phyloP scores from a whole-genome alignment of 306 rosid genomes.

The Cercis canadensis region DNA sequence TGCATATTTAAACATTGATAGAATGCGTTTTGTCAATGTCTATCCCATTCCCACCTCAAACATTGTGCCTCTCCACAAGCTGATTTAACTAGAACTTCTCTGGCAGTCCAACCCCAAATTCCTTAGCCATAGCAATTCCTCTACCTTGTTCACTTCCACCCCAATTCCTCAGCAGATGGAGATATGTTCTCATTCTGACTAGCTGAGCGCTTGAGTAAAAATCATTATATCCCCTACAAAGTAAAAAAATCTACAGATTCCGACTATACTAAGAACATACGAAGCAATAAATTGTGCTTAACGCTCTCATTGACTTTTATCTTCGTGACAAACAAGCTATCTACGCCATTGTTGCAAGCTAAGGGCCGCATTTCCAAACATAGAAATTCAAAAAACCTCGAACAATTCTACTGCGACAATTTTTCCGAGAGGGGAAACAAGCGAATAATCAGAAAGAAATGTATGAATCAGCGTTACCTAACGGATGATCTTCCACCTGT shows the following conservation, averaged over 20 bases:
- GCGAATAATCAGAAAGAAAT: neutral
- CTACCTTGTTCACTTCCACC: too few species aligned
- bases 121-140: too few species aligned
- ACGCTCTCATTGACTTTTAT: too few species aligned
- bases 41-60: too few species aligned
- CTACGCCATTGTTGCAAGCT: too few species aligned
- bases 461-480: constrained; percentile 51
- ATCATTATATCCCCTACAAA: neutral
- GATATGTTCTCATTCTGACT: neutral
- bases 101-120: too few species aligned
- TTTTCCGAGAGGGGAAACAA: neutral
- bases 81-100: neutral
- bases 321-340: neutral
- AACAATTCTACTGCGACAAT: neutral
- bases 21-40: too few species aligned
- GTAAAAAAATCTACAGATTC: neutral
- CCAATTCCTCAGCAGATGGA: neutral
- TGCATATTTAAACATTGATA: too few species aligned
- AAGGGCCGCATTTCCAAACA: neutral
- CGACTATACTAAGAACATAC: neutral
- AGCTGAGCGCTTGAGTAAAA: neutral
- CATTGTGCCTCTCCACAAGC: neutral
- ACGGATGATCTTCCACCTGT: constrained; percentile 99
- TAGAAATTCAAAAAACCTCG: neutral
- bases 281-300: too few species aligned